Base-by-base conservation (phyloP, 2,329 filamentous ascomycete genomes). In the Nigrospora sphaerica region DNA sequence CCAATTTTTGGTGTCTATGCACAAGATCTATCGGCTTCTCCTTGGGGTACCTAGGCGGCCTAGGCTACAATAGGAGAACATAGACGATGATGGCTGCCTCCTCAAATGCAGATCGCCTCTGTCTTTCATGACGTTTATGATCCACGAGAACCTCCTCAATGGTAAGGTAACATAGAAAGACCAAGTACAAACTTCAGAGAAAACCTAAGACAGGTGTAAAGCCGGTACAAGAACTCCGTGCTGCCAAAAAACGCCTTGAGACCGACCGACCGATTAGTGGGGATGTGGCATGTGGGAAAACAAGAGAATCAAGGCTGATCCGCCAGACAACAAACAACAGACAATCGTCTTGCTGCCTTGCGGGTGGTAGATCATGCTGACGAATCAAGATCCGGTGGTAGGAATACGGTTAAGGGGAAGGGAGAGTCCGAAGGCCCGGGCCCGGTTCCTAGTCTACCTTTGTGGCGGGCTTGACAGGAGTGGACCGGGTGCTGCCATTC, bases 401-500 rank as follows among this genome's bases (percentile, higher is more conserved):
- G 37, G 47, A 51, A 52, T 49, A 53, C 54, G 55, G 53, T 55
- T 56, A 52, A 52, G 55, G 55, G 52, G 48, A 49, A 49, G 52
- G 55, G 47, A 52, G 54, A 54, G 54, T 59, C 57, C 52, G 50
- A 56, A 55, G 54, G 51, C 44, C 42, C 28, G 44, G 48, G 49
- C 49, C 54, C 61, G 68, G 43, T 62, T 57, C 56, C 67, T 66
- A 57, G 23, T 28, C 23, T 28, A 68, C 67, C 55, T 65, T 59
- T 49, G 72, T 70, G 55, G 65, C 63, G 54, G 64, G 60, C 55
- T 74, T 75, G 48, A 62, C 57, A 23, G 77, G 75, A 38, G 77
- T 79, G 23, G 71, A 72, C 52, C 72, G 65, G 53, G 70, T 67
- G 57, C 70, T 73, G 52, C 67, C 68, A 46, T 66, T 63, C 45